Evolutionary conservation across 148 eudicot genomes (phyloP), one percentile per base, ranked within the genome.

Genomic region (Chenopodium formosanum): DNA sequence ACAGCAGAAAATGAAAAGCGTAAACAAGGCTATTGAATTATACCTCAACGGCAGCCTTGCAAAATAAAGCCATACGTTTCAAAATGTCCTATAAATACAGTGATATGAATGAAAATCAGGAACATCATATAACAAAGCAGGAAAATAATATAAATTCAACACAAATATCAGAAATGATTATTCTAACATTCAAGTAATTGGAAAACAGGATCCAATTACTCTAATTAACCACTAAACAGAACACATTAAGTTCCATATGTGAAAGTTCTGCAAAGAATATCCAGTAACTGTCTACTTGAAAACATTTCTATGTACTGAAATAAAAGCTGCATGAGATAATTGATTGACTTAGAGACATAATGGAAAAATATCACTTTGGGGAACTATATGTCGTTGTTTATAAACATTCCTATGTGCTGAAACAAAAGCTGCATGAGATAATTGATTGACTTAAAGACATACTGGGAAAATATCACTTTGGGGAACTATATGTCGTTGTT

Each of bases 1-100:
- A 34, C 37, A 34, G 37, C 37, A 34, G 37, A 34, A n/a, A 53
- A 56, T 32, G 4, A 11, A 14, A 44, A 66, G 27, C 0, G 23
- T 58, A 77, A 19, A 1, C 46, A 11, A 50, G 9, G 44, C 17
- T 77, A 31, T 48, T 37, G 31, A 20, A 32, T 73, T 63, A 82
- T 94, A 97, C 99, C 99, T 97, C 99, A 83, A 97, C 88, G 77
- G 99, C 98, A 78, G 94, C 98, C 91, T 97, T 97, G 88, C 99
- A 97, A 80, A 97, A 92, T 77, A 94, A 84, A 78, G 89, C 88
- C 99, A 97, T 97, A 75, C 99, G 96, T 86, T 90, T 94, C 75
- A 97, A 80, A 84, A 94, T 89, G 82, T 94, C 99, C 99, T 97
- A 91, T 86, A 87, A 74, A 69, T 63, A 48, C 40, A 17, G 23